Base-by-base conservation (phyloP, 345 rosid species). In the Populus davidiana region DNA sequence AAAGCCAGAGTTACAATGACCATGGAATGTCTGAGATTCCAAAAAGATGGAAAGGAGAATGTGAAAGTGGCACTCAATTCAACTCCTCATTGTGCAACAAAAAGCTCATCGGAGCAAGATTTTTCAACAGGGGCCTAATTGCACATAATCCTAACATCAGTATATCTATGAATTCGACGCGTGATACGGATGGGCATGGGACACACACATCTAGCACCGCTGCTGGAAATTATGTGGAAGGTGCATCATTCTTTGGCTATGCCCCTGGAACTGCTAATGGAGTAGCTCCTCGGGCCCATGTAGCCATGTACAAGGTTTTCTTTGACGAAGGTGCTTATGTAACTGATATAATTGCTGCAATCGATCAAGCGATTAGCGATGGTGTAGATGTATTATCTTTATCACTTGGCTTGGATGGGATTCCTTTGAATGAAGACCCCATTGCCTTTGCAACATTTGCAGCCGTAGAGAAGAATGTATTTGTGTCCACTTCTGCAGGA, bases 31-130 rank as follows among this genome's bases (percentile, higher is more conserved):
- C 77, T 25, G 67, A 76, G 41, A 63, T 75, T 71, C 87, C 89
- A 47, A 18, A 70, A 8, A 70, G 75, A 68, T 82, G 89, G 89
- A 86, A 76, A 33, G 87, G 87, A 17, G 66, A 20, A 23, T 86
- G 87, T 21, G 72, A 72, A 68, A 44, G 21, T 38, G 84, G 87
- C 9, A 47, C 73, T 6, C 39, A 73, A 1, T 86, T 86, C 74
- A 80, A 78, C 17, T 21, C 83, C 12, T 80, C 84, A 12, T 2
- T 71, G 74, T 78, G 87, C 38, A 86, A 84, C 77, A 70, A 56
- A n/a, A 82, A 86, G 69, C 76, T 84, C 10, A 84, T 86, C 23
- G 87, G 86, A 27, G 83, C 84, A 54, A 72, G 75, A 17, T 82
- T 61, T 67, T 86, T 81, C 74, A 80, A 80, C 81, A 78, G 61